phyloP scores from a whole-genome alignment of 1,284 basidiomycete species.

The Tremellales sp. region DNA sequence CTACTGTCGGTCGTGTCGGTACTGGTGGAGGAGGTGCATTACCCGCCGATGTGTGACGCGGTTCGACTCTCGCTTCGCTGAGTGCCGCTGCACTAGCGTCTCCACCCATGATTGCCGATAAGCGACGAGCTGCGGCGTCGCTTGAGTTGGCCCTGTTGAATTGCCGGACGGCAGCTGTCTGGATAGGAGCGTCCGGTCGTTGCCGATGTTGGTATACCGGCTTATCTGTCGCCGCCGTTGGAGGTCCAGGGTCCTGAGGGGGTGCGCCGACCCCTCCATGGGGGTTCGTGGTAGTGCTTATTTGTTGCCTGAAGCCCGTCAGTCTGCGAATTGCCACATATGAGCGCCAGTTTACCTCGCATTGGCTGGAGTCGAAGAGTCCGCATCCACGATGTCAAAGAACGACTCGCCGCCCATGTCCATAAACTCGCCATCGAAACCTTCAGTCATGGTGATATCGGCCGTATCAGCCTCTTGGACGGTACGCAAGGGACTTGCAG shows the following conservation, averaged over 20 bases:
- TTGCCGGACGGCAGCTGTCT: background rate
- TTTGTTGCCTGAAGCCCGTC: background rate
- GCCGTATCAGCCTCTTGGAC: slow-evolving; percentile 13
- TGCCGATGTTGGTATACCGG: slow-evolving; percentile 39
- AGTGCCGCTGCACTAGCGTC: background rate
- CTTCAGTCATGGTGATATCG: slow-evolving; percentile 23
- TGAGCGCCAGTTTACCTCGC: background rate
- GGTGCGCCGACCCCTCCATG: no score
- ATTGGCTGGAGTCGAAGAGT: background rate
- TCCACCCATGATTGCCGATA: background rate
- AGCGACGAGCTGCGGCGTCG: background rate
- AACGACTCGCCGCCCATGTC: slow-evolving; percentile 31
- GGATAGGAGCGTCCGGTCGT: slow-evolving; percentile 27
- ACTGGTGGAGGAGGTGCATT: background rate
- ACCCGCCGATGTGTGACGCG: no score
- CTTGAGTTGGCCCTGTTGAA: background rate
- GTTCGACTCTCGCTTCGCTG: no score
- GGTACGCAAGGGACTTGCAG: slow-evolving; percentile 28
- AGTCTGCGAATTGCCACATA: background rate
- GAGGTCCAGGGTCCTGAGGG: background rate
- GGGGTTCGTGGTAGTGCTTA: no score
- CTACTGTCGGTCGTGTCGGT: no score
- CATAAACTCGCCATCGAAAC: slow-evolving; percentile 32
- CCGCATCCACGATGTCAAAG: slow-evolving; percentile 20
- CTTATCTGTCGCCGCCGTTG: slow-evolving; percentile 1